Conservation (phyloP, 2,329 filamentous ascomycete species). For the Pyrenophora graminea region DNA sequence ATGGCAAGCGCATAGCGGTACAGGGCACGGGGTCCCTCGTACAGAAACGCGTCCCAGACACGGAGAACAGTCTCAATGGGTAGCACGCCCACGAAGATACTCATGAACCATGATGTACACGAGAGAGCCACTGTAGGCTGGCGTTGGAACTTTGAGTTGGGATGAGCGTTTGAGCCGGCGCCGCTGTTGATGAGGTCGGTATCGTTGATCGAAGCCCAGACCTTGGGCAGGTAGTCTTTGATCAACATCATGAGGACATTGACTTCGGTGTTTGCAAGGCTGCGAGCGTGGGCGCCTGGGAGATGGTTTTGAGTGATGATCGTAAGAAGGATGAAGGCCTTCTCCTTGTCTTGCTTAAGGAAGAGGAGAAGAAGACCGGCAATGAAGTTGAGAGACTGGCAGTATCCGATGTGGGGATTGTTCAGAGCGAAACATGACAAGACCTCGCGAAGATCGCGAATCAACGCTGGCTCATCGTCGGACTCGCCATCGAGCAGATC, state of each 20-base stretch:
- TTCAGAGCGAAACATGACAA: constrained; percentile 88
- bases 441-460: constrained; percentile 80
- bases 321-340: constrained; percentile 89
- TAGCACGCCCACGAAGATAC: constrained; percentile 88
- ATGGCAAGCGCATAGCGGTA: constrained; percentile 90
- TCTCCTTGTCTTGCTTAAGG: constrained; percentile 79
- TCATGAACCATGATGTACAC: constrained; percentile 98
- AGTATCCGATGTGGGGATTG: constrained; percentile 91
- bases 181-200: constrained; percentile 57
- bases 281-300: constrained; percentile 88
- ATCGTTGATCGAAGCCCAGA: constrained; percentile 89
- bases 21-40: constrained; percentile 90
- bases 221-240: constrained; percentile 76
- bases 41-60: constrained; percentile 95
- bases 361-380: constrained; percentile 88
- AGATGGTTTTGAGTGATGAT: constrained; percentile 88
- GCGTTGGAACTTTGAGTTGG: constrained; percentile 49
- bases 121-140: constrained; percentile 90
- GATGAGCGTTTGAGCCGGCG: constrained; percentile 39
- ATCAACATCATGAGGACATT: constrained; percentile 89
- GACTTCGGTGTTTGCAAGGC: constrained; percentile 89
- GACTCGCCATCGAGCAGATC: constrained; percentile 38
- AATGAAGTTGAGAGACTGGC: constrained; percentile 93
- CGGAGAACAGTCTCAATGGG: constrained; percentile 90
- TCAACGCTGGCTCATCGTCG: constrained; percentile 71